A percentile compares a stretch with the other conserved stretches of the same genome.
These are phyloP conservation scores for Dendrostoma leiphaemia DNA, from an alignment of 2,329 filamentous ascomycete species.

Conservation along the genomic window DNA sequence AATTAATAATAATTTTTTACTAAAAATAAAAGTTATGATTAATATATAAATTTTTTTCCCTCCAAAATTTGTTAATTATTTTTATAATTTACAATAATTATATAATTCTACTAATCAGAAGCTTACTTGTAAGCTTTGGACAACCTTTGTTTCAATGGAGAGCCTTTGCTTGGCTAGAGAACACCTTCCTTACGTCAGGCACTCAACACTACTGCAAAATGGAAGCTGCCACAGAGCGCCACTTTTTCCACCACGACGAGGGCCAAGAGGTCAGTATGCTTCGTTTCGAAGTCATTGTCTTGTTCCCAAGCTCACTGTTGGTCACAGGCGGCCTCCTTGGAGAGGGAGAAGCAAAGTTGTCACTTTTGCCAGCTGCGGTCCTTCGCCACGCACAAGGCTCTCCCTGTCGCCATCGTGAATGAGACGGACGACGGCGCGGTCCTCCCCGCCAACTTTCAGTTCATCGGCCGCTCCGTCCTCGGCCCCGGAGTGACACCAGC, in stretches of 20 bases:
- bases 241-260: slow-evolving; percentile 50
- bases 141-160: too few relatives aligned
- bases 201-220: slow-evolving; percentile 29
- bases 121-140: too few relatives aligned
- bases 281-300: too few relatives aligned
- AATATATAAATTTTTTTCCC: too few relatives aligned
- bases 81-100: too few relatives aligned
- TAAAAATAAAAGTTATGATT: too few relatives aligned
- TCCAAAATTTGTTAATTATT: too few relatives aligned
- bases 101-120: too few relatives aligned
- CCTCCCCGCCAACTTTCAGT: slow-evolving; percentile 64
- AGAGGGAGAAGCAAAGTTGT: slow-evolving; percentile 34
- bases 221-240: slow-evolving; percentile 43
- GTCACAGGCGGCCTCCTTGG: background rate
- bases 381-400: slow-evolving; percentile 46
- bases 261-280: slow-evolving; percentile 24
- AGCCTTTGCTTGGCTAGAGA: too few relatives aligned
- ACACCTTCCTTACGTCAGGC: too few relatives aligned
- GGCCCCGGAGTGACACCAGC: slow-evolving; percentile 58
- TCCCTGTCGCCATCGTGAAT: slow-evolving; percentile 65
- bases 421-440: slow-evolving; percentile 48
- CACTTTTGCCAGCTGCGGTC: slow-evolving; percentile 61
- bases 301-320: background rate
- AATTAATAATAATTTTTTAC: too few relatives aligned
- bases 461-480: slow-evolving; percentile 63